A percentile compares a stretch with the other conserved stretches of the same genome.
phyloP scores from a whole-genome alignment of 2,329 filamentous ascomycete genomes.

The Paraphoma chrysanthemicola region DNA sequence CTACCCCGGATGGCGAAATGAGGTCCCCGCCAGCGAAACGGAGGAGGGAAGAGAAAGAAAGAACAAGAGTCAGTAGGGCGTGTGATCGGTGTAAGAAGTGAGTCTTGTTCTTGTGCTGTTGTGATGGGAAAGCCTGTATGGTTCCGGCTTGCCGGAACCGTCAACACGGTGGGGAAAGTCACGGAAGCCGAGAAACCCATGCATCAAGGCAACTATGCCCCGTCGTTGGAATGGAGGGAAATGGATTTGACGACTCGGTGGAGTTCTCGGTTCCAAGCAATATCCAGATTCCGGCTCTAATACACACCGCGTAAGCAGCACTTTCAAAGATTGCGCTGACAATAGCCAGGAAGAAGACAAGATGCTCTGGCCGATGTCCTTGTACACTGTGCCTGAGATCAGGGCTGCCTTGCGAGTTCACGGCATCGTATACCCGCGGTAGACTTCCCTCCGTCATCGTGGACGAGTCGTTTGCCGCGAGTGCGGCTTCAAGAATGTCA shows the following conservation, averaged over 20 bases:
- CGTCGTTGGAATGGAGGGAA: no score
- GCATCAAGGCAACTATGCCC: neutral
- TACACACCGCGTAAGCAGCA: neutral
- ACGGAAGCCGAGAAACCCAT: neutral
- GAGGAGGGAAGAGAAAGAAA: constrained; percentile 43
- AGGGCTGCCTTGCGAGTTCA: constrained; percentile 55
- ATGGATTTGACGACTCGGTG: no score
- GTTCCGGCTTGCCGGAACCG: no score
- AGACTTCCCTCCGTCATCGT: constrained; percentile 51
- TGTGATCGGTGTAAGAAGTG: constrained; percentile 59
- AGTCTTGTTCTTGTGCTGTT: constrained; percentile 10
- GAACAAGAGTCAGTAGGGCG: constrained; percentile 55
- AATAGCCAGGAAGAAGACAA: constrained; percentile 42
- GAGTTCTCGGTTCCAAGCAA: no score
- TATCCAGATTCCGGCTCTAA: no score
- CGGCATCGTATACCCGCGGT: constrained; percentile 58
- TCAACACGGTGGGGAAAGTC: no score
- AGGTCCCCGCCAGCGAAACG: constrained; percentile 37
- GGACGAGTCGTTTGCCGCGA: constrained; percentile 35
- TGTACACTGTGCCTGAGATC: constrained; percentile 41
- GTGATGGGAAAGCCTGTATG: neutral
- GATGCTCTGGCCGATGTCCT: constrained; percentile 46
- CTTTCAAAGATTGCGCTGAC: constrained; percentile 11
- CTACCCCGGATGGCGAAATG: constrained; percentile 14
- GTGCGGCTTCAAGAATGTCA: constrained; percentile 20